Evolutionary conservation across 1,284 basidiomycete species (phyloP), one percentile per base, ranked within the genome.

Genomic region (Trametes hirsuta): DNA sequence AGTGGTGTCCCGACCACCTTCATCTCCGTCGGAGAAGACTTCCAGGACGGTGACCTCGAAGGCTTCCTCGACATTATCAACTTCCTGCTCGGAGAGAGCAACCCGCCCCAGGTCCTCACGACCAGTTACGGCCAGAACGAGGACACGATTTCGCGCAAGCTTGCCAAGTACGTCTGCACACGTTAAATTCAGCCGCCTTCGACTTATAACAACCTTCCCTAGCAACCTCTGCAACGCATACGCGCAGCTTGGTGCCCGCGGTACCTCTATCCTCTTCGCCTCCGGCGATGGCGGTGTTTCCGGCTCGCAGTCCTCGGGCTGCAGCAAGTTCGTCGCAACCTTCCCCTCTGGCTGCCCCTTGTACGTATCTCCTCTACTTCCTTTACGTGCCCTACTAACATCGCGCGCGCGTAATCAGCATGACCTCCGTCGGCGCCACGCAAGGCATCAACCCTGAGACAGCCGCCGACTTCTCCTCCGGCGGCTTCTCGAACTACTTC

Each of bases 211-310:
- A 5, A n/a, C 11, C 44, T 21, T 25, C 18, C 24, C 8, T 21
- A 71, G 70, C 59, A 63, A 67, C 39, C 67, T 85, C 4, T 93
- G 91, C 72, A 69, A 73, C 47, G 79, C 80, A 8, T 87, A 91
- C 57, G 85, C 84, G 21, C 80, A 84, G 63, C 81, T 91, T 50
- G 86, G 86, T 10, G 76, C 82, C 6, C 78, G 81, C 36, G 89
- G 89, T 21, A 80, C 79, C 14, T 85, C 83, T 18, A 76, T 87
- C 30, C 77, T 91, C 66, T 90, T 87, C 75, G 83, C 85, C 21
- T 86, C 84, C 55, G 89, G 89, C 54, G 89, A 87, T 64, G 74
- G 69, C 52, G 88, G 88, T 59, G 89, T 91, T 22, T 84, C 87
- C 21, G 82, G 77, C 21, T 84, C 85, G 18, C 74, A 81, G 15